Evolutionary conservation across 1,284 basidiomycete genomes (phyloP).

Genomic region (Caloboletus firmus): DNA sequence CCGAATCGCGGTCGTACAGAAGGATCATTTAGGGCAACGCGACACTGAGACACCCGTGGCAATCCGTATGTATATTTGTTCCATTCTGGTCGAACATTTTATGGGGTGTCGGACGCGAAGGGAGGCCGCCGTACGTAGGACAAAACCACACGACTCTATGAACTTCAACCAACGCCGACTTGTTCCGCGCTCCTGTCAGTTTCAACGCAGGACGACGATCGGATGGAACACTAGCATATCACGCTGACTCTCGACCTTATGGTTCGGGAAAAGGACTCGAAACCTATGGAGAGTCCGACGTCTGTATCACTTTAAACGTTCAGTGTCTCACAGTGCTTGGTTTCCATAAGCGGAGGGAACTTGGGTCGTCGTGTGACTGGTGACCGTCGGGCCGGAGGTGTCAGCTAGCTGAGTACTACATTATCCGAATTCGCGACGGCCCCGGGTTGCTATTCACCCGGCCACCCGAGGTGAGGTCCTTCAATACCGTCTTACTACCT

Average conservation of each 20-base stretch:
- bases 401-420: too few species aligned
- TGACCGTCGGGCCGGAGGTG: neutral
- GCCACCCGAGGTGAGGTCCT: neutral
- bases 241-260: neutral
- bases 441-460: neutral
- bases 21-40: too few species aligned
- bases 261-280: neutral
- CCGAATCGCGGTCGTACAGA: too few species aligned
- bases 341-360: neutral
- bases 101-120: too few species aligned
- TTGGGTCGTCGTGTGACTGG: neutral
- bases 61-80: too few species aligned
- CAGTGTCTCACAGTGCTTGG: neutral
- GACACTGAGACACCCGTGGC: too few species aligned
- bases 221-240: neutral
- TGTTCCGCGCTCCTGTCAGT: neutral
- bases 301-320: neutral
- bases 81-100: too few species aligned
- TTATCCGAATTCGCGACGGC: neutral
- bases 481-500: neutral
- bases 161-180: neutral
- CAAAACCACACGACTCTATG: neutral
- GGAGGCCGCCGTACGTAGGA: too few species aligned
- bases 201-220: neutral
- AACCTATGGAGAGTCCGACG: too few species aligned